phyloP scores from a whole-genome alignment of 2,329 filamentous ascomycete species.

The Xylaria digitata region DNA sequence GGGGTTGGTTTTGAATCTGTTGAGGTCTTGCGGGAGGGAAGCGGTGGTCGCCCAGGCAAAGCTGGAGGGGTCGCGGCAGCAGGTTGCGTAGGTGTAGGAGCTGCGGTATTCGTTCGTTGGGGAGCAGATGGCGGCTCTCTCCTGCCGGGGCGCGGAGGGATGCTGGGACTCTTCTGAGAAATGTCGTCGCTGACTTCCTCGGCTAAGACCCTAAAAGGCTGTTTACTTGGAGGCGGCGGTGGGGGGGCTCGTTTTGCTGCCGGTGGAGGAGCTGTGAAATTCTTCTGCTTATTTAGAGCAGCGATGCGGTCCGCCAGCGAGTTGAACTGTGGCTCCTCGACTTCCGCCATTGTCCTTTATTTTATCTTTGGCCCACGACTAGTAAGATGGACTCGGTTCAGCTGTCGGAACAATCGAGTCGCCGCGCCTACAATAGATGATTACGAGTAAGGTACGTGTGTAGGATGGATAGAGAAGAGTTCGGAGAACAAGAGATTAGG shows the following conservation, averaged over 20 bases:
- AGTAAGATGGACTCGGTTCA: neutral
- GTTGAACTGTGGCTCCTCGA: conserved; percentile 70
- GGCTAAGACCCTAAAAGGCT: conserved; percentile 52
- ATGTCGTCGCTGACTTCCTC: conserved; percentile 47
- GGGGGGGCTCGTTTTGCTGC: conserved; percentile 56
- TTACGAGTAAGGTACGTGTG: neutral
- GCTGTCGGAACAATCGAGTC: neutral
- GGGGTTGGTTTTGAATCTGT: conserved; percentile 39
- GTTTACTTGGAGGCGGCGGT: conserved; percentile 58
- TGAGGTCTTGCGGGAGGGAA: conserved; percentile 51
- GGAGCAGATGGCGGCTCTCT: conserved; percentile 53
- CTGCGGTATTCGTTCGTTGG: conserved; percentile 51
- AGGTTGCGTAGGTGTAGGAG: conserved; percentile 29
- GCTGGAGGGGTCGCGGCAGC: conserved; percentile 44
- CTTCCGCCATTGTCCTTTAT: conserved; percentile 63
- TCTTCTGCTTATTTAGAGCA: conserved; percentile 71
- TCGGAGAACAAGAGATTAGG: neutral
- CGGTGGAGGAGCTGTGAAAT: conserved; percentile 59
- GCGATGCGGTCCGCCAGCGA: conserved; percentile 72
- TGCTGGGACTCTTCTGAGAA: conserved; percentile 50
- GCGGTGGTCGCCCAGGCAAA: conserved; percentile 50
- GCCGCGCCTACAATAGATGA: neutral
- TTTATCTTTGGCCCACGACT: neutral
- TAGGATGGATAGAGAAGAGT: neutral
- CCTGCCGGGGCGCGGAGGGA: conserved; percentile 55